phyloP scores from a whole-genome alignment of 192 early-diverging fungal genomes.

The Coemansia sp. region DNA sequence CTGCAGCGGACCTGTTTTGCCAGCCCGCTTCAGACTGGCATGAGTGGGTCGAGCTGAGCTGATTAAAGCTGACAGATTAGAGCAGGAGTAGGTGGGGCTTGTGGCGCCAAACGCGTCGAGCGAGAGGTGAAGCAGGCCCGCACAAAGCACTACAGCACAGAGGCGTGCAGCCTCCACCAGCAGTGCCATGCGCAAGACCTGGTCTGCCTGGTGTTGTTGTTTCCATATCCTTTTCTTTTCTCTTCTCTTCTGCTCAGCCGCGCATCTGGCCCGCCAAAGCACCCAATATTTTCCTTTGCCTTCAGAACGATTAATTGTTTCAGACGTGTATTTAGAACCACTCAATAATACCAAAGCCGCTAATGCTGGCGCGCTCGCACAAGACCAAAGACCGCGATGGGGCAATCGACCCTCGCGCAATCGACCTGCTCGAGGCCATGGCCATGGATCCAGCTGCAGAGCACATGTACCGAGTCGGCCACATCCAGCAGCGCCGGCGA shows the following conservation, averaged over 20 bases:
- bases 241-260: not conserved
- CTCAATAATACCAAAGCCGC: not conserved
- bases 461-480: slow-evolving; percentile 9
- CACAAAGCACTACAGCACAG: slow-evolving; percentile 3
- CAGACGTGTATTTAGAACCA: not conserved
- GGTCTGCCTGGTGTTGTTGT: not conserved
- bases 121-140: not conserved
- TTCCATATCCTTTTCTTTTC: slow-evolving; percentile 6
- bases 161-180: not conserved
- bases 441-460: slow-evolving; percentile 23
- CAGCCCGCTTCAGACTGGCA: not conserved
- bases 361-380: slow-evolving; percentile 23
- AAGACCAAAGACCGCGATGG: slow-evolving; percentile 16
- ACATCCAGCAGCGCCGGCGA: slow-evolving; percentile 24
- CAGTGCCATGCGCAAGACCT: slow-evolving; percentile 3
- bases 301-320: not conserved
- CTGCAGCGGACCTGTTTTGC: not conserved
- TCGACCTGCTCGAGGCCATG: slow-evolving; percentile 31
- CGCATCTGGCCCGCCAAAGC: not conserved
- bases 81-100: slow-evolving; percentile 8
- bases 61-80: not conserved
- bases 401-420: slow-evolving; percentile 20
- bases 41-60: not conserved
- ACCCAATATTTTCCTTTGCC: not conserved
- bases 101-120: slow-evolving; percentile 8